Conservation (phyloP, 2,329 filamentous ascomycete genomes). For the Clarireedia homoeocarpa region DNA sequence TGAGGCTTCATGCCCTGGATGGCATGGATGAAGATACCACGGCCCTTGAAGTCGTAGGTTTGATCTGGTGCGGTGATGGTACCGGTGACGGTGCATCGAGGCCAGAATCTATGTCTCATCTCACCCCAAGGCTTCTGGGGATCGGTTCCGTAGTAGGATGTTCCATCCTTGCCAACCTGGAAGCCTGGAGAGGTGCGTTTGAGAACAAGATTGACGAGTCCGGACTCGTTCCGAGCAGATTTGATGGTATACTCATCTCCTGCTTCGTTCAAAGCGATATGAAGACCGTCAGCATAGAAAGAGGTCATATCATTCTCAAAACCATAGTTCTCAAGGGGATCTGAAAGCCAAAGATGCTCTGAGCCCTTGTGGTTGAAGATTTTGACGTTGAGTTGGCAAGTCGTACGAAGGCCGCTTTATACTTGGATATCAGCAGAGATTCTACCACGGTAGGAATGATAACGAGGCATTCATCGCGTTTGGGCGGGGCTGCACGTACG, state of each 20-base stretch:
- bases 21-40: constrained; percentile 72
- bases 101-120: constrained; percentile 94
- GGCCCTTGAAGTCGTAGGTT: constrained; percentile 73
- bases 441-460: background rate
- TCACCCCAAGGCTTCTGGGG: constrained; percentile 81
- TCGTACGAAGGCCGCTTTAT: constrained; percentile 75
- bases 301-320: constrained; percentile 78
- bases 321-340: constrained; percentile 67
- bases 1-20: constrained; percentile 99
- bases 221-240: constrained; percentile 71
- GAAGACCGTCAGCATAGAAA: constrained; percentile 82
- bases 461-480: constrained; percentile 12
- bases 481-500: constrained; percentile 49
- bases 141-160: constrained; percentile 79
- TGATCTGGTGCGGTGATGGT: constrained; percentile 77
- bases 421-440: background rate
- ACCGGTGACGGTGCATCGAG: constrained; percentile 73
- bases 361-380: constrained; percentile 69
- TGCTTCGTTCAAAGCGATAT: constrained; percentile 78
- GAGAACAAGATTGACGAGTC: constrained; percentile 79
- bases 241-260: constrained; percentile 81
- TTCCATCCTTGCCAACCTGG: constrained; percentile 76
- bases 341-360: constrained; percentile 70
- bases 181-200: constrained; percentile 73
- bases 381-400: constrained; percentile 90